phyloP scores from a whole-genome alignment of 148 eudicot species.

The Camellia lanceoleosa region DNA sequence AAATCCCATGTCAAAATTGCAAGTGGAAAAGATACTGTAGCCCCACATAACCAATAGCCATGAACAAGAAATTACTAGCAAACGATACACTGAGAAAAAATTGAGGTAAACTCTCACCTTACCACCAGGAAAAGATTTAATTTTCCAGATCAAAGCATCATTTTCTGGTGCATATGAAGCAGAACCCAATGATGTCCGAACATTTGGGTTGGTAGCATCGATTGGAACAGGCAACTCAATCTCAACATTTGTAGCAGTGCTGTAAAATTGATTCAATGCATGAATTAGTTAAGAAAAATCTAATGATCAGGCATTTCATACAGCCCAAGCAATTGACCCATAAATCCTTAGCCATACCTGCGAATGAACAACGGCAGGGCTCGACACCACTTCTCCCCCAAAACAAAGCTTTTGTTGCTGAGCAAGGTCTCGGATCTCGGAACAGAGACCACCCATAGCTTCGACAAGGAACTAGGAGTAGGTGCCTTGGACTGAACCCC shows the following conservation, averaged over 20 bases:
- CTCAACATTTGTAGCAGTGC: conserved; percentile 95
- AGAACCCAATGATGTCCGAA: conserved; percentile 94
- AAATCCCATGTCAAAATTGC: neutral
- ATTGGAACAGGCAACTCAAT: conserved; percentile 81
- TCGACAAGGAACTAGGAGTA: too few relatives aligned
- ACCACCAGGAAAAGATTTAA: conserved; percentile 93
- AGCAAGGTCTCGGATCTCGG: too few relatives aligned
- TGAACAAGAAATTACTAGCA: neutral
- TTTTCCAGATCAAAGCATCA: conserved; percentile 84
- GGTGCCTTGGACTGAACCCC: too few relatives aligned
- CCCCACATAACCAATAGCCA: neutral
- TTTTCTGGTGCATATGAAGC: conserved; percentile 87
- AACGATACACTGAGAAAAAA: neutral
- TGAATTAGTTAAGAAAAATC: neutral
- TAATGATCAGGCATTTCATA: too few relatives aligned
- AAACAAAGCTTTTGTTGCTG: too few relatives aligned
- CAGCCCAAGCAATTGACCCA: too few relatives aligned
- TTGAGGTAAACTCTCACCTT: conserved; percentile 46
- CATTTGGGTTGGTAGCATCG: conserved; percentile 86
- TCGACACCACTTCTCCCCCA: too few relatives aligned
- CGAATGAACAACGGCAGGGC: too few relatives aligned
- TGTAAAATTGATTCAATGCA: conserved; percentile 34
- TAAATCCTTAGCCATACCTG: too few relatives aligned
- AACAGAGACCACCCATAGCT: too few relatives aligned
- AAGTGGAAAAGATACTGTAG: neutral